Conservation (phyloP, 306 rosid genomes). For the Casuarina cunninghamiana region DNA sequence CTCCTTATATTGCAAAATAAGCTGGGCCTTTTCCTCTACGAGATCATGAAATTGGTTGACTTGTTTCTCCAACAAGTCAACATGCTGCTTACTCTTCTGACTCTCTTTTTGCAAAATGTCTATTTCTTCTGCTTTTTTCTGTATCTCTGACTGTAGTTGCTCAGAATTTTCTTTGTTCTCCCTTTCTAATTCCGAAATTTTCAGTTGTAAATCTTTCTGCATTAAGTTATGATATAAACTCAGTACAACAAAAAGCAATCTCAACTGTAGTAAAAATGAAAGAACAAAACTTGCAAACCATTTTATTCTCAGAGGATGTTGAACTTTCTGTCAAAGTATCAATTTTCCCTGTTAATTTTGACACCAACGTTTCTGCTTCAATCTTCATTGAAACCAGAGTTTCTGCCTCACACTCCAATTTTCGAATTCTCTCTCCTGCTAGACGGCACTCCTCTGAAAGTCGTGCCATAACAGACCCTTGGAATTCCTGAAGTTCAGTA, state of each 20-base stretch:
- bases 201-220: slow-evolving; percentile 74
- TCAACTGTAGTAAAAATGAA: slow-evolving; percentile 18
- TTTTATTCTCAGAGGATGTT: slow-evolving; percentile 65
- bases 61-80: slow-evolving; percentile 59
- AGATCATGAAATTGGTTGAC: slow-evolving; percentile 39
- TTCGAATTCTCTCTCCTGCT: slow-evolving; percentile 63
- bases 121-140: slow-evolving; percentile 63
- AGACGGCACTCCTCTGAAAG: slow-evolving; percentile 49
- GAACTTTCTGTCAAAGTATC: slow-evolving; percentile 52
- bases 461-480: slow-evolving; percentile 47
- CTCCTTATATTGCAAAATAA: slow-evolving; percentile 55
- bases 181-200: slow-evolving; percentile 61
- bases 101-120: slow-evolving; percentile 53
- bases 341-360: slow-evolving; percentile 62
- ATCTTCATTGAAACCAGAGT: slow-evolving; percentile 58
- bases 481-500: slow-evolving; percentile 59
- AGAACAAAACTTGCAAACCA: slow-evolving; percentile 50
- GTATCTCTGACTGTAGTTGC: slow-evolving; percentile 60
- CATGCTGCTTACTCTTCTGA: slow-evolving; percentile 52
- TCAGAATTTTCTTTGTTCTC: slow-evolving; percentile 61
- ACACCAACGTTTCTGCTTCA: slow-evolving; percentile 61
- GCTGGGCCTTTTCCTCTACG: slow-evolving; percentile 68
- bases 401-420: slow-evolving; percentile 70
- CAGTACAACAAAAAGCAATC: slow-evolving; percentile 22
- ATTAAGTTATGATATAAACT: slow-evolving; percentile 32